A percentile compares a stretch with the other conserved stretches of the same genome.
These are phyloP conservation scores for Rhizophora apiculata DNA, from an alignment of 345 rosid genomes.

Conservation along the genomic window DNA sequence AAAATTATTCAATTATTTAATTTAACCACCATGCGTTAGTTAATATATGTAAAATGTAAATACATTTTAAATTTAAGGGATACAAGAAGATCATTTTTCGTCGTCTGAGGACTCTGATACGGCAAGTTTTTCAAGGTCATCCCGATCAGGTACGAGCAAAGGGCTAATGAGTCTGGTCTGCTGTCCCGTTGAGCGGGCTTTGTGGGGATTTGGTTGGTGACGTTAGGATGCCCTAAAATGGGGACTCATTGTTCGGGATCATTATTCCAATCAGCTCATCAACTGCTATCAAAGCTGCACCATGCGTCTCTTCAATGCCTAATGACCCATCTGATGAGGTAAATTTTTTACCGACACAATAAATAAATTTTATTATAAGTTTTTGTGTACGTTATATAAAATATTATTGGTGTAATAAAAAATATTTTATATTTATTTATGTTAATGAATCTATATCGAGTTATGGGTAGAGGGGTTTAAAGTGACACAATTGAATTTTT, in stretches of 20 bases:
- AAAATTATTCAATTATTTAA: too few species aligned
- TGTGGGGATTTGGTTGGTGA: neutral
- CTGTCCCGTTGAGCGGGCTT: constrained; percentile 3
- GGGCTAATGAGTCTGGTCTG: neutral
- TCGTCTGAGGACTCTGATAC: fast-evolving
- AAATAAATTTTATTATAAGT: too few species aligned
- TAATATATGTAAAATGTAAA: too few species aligned
- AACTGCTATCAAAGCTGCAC: neutral
- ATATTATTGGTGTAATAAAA: too few species aligned
- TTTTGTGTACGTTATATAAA: too few species aligned
- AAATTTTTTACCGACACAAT: too few species aligned
- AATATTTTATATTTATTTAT: too few species aligned
- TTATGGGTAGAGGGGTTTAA: too few species aligned
- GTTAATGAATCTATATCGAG: too few species aligned
- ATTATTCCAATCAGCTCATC: constrained; percentile 9
- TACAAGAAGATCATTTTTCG: too few species aligned
- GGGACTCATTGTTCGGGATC: constrained; percentile 21
- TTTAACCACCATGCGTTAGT: too few species aligned
- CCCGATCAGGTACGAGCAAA: neutral
- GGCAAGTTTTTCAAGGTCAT: neutral
- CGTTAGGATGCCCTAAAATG: neutral
- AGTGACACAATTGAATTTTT: neutral
- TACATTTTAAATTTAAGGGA: too few species aligned
- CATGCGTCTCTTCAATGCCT: neutral
- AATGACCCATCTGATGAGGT: neutral